Conservation (phyloP, 2,329 filamentous ascomycete species). For the Diaporthe sp. region DNA sequence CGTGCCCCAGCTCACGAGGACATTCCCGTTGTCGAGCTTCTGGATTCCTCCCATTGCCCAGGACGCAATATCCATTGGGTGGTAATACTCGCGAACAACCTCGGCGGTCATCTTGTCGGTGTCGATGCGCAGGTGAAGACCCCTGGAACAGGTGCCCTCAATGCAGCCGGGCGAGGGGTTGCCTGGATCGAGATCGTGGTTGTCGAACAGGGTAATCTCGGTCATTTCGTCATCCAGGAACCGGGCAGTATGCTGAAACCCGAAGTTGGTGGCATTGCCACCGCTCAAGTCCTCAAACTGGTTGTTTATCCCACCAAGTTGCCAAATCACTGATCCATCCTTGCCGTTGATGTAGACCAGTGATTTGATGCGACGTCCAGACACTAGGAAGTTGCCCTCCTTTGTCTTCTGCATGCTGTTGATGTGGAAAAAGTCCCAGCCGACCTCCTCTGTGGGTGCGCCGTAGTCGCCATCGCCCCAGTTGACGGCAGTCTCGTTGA, state of each 20-base stretch:
- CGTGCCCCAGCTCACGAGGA: conserved; percentile 58
- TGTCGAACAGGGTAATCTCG: conserved; percentile 60
- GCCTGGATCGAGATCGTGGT: conserved; percentile 47
- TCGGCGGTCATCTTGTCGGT: conserved; percentile 53
- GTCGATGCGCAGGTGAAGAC: conserved; percentile 48
- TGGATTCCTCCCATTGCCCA: conserved; percentile 35
- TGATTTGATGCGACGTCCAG: conserved; percentile 51
- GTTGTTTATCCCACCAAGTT: conserved; percentile 59
- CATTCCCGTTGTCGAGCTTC: conserved; percentile 43
- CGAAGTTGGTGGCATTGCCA: conserved; percentile 51
- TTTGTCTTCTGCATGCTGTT: conserved; percentile 64
- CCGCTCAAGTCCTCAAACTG: conserved; percentile 51
- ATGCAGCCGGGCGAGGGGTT: conserved; percentile 32
- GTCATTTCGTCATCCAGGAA: conserved; percentile 47
- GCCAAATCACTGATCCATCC: conserved; percentile 61
- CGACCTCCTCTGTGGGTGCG: conserved; percentile 37
- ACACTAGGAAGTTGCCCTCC: conserved; percentile 65
- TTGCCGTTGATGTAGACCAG: conserved; percentile 53
- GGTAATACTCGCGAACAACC: conserved; percentile 50
- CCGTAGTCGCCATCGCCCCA: conserved; percentile 33
- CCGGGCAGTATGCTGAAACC: conserved; percentile 60
- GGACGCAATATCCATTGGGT: conserved; percentile 39
- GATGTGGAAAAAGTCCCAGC: conserved; percentile 68
- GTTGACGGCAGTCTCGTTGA: conserved; percentile 36
- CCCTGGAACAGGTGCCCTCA: conserved; percentile 34